phyloP scores from a whole-genome alignment of 805 yeast genomes.

The Yamadazyma kitorensis region DNA sequence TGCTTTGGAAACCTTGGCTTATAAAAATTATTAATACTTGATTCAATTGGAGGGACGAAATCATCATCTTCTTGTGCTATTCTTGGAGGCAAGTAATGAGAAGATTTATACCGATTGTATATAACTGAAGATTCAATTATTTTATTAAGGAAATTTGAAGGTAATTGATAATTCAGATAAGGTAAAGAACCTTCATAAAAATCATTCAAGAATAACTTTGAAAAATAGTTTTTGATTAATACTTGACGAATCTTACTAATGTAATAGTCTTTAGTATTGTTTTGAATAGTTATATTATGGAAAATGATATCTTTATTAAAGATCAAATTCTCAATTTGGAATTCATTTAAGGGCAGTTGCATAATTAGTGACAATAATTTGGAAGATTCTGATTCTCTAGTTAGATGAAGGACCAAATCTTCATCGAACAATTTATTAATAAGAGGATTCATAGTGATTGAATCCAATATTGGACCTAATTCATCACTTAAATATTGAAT shows the following conservation, averaged over 20 bases:
- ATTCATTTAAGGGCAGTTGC: conserved; percentile 15
- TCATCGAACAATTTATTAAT: conserved; percentile 14
- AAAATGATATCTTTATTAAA: conserved; percentile 12
- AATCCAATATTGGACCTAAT: conserved; percentile 26
- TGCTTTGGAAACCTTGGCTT: conserved; percentile 45
- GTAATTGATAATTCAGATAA: conserved; percentile 14
- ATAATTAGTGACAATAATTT: conserved; percentile 19
- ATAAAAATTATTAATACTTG: conserved; percentile 13
- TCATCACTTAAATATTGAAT: conserved; percentile 24
- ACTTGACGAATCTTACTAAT: conserved; percentile 8
- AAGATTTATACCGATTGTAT: conserved; percentile 13
- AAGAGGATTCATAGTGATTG: conserved; percentile 9
- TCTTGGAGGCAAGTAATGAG: conserved; percentile 29
- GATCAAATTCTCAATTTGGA: conserved; percentile 10
- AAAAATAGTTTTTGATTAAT: conserved; percentile 8
- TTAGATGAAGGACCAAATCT: conserved; percentile 15
- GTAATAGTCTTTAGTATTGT: conserved; percentile 8
- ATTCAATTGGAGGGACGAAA: conserved; percentile 14
- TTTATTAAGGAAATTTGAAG: conserved; percentile 20
- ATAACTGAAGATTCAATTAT: conserved; percentile 17
- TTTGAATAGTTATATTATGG: conserved; percentile 4
- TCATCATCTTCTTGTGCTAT: conserved; percentile 4
- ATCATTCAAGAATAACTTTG: conserved; percentile 8
- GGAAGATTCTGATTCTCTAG: conserved; percentile 25
- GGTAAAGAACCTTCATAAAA: conserved; percentile 15